Conservation (phyloP, 1,284 basidiomycete species). For the Puccinia novopanici region DNA sequence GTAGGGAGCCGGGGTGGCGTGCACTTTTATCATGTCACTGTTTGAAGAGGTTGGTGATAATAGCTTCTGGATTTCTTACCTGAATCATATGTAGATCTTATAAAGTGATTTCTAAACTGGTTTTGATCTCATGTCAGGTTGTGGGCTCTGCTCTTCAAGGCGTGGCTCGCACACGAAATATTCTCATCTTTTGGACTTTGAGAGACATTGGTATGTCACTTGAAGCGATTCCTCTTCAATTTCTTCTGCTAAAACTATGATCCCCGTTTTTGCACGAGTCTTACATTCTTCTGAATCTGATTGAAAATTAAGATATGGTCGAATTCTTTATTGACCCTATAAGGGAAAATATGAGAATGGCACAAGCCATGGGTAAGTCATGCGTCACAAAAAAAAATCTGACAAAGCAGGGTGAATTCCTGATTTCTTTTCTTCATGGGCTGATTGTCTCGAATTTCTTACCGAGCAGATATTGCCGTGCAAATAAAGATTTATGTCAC, state of each 20-base stretch:
- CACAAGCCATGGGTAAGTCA: constrained; percentile 32
- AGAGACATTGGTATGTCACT: constrained; percentile 36
- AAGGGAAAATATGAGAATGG: constrained; percentile 27
- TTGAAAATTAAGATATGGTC: constrained; percentile 24
- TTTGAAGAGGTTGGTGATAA: constrained; percentile 45
- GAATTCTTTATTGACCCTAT: constrained; percentile 44
- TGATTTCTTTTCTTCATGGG: neutral
- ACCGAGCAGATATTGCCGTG: constrained; percentile 19
- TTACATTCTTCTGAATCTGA: neutral
- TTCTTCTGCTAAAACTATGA: neutral
- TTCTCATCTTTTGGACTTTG: constrained; percentile 39
- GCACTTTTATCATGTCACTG: constrained; percentile 41
- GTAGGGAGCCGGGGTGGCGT: constrained; percentile 34
- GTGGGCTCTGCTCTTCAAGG: constrained; percentile 41
- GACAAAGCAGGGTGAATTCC: neutral
- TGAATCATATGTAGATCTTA: neutral
- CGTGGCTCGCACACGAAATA: constrained; percentile 12
- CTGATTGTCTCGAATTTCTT: neutral
- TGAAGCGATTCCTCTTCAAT: neutral
- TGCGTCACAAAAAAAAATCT: neutral
- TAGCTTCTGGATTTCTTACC: neutral
- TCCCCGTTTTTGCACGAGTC: neutral
- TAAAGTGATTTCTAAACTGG: neutral
- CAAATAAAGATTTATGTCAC: constrained; percentile 33
- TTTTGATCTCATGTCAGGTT: neutral